Evolutionary conservation across 176 grass and related monocot genomes (phyloP), one percentile per base, ranked within the genome.

Genomic region (Triticum timopheevii): DNA sequence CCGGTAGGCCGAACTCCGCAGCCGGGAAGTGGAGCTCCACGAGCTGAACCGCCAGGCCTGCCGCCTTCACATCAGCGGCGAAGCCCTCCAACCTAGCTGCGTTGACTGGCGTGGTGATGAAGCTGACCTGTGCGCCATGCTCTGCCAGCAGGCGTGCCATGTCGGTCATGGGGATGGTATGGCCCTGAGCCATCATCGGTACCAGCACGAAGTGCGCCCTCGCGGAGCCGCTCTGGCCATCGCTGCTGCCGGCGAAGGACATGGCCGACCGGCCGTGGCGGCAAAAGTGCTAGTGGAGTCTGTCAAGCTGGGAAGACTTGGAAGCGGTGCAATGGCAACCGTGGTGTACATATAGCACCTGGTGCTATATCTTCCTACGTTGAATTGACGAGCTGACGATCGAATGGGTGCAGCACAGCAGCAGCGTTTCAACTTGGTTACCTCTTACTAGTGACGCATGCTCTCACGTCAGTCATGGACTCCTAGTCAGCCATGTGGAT

Each of bases 161-260:
- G 87, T 91, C 91, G 5, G 72, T 82, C 94, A 95, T 95, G 4
- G 91, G 94, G 56, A 95, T 95, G 44, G 64, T 88, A 70, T 95
- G 94, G 19, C 91, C 94, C 76, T 89, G 91, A 23, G 87, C 86
- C 91, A 95, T 85, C 54, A 93, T 2, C 0, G 91, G 94, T 16
- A 95, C 84, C 38, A 92, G 44, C 27, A 92, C 73, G 71, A 89
- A 92, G 63, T 92, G 87, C 22, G 82, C n/a, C 31, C 42, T 85
- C 0, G 2, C 9, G 44, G 45, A 79, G 16, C 64, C 40, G 13
- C 13, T 28, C 39, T 10, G 33, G 7, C 76, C 85, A 45, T 17
- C 7, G 19, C 19, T 2, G 6, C 2, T 2, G 66, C 24, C 9
- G 70, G 7, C 16, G 0, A 15, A 11, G 12, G 27, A 2, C 80